A percentile compares a stretch with the other conserved stretches of the same genome.
Conservation (phyloP, 768 basidiomycete genomes). For the Omphalotus guepiniiformis region DNA sequence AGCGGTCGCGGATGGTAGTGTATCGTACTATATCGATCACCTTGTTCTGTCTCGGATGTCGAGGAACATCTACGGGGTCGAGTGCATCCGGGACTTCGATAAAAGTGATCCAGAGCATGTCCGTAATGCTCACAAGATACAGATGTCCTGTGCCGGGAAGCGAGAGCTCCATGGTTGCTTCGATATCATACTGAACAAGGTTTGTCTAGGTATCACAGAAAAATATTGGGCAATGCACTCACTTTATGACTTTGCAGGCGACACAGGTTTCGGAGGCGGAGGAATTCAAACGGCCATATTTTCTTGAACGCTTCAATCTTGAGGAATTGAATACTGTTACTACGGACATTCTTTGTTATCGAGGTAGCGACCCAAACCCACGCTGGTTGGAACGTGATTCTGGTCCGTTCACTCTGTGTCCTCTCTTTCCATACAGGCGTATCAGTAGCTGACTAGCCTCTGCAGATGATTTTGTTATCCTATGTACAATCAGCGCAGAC, state of each 20-base stretch:
- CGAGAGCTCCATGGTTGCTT: conserved; percentile 36
- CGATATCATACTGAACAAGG: conserved; percentile 38
- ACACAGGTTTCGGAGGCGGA: conserved; percentile 41
- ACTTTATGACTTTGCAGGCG: conserved; percentile 26
- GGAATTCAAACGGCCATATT: conserved; percentile 38
- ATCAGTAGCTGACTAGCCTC: neutral
- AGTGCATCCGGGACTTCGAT: conserved; percentile 33
- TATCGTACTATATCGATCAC: conserved; percentile 40
- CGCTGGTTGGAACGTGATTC: conserved; percentile 27
- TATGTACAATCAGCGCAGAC: conserved; percentile 7
- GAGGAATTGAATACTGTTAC: conserved; percentile 18
- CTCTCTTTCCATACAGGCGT: neutral
- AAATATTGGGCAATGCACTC: no score
- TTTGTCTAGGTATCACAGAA: conserved; percentile 12
- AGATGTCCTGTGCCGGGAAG: conserved; percentile 31
- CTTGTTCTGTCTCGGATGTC: conserved; percentile 45
- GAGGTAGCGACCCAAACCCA: conserved; percentile 19
- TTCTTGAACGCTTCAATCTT: conserved; percentile 16
- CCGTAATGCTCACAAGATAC: conserved; percentile 27
- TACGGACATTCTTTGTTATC: conserved; percentile 22
- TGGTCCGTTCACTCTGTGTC: conserved; percentile 16
- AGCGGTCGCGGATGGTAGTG: conserved; percentile 51
- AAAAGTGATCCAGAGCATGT: conserved; percentile 35
- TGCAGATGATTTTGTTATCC: conserved; percentile 1
- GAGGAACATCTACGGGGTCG: conserved; percentile 44